A percentile compares a stretch with the other conserved stretches of the same genome.
Conservation (phyloP, 805 yeast species). For the Myxozyma neotropica region DNA sequence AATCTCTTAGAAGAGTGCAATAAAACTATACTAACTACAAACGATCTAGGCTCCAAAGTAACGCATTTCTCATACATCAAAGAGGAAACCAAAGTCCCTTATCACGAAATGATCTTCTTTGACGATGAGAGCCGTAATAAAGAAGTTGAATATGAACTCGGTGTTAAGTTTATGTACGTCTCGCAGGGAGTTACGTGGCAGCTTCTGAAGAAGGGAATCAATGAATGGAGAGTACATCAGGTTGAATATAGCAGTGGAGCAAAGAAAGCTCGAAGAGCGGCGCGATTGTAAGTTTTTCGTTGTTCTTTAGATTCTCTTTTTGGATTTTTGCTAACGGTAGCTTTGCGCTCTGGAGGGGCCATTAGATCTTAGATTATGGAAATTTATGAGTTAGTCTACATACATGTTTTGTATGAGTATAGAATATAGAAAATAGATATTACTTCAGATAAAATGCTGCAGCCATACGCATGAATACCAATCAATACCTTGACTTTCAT, state of each 20-base stretch:
- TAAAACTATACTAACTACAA: too few relatives aligned
- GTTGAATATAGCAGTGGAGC: constrained; percentile 9
- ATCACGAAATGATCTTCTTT: constrained; percentile 59
- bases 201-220: constrained; percentile 52
- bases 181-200: constrained; percentile 62
- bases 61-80: constrained; percentile 58
- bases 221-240: constrained; percentile 42
- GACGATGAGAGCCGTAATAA: constrained; percentile 80
- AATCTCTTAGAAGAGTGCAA: too few relatives aligned
- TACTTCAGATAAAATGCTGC: too few relatives aligned
- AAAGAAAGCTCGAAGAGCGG: constrained; percentile 14
- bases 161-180: constrained; percentile 70
- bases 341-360: neutral
- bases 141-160: constrained; percentile 67
- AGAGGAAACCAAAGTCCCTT: constrained; percentile 51
- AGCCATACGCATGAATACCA: too few relatives aligned
- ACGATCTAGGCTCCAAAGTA: constrained; percentile 48
- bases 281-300: constrained; percentile 6
- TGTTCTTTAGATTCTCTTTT: neutral
- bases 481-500: too few relatives aligned
- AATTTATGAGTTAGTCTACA: neutral
- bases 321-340: neutral
- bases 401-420: neutral
- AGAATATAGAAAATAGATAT: too few relatives aligned
- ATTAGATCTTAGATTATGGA: constrained; percentile 6